phyloP scores from a whole-genome alignment of 2,329 filamentous ascomycete species.

The Rutstroemia sp. region DNA sequence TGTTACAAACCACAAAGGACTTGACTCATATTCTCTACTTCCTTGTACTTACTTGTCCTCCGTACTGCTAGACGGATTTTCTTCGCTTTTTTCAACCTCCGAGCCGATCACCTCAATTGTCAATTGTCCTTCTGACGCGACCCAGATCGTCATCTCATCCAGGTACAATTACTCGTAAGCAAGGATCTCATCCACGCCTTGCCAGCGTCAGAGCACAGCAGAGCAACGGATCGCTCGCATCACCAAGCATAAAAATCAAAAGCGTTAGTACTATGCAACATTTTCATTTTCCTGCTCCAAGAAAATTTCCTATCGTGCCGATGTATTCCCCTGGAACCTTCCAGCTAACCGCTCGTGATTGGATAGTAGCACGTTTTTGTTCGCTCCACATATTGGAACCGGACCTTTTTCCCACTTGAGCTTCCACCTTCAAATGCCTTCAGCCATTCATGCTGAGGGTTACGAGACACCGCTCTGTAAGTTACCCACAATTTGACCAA shows the following conservation, averaged over 20 bases:
- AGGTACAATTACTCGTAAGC: not conserved
- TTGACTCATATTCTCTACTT: no score
- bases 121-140: no score
- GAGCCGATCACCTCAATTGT: no score
- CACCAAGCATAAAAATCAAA: not conserved
- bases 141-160: no score
- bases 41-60: no score
- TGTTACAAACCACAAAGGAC: no score
- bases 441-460: conserved; percentile 6
- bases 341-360: not conserved
- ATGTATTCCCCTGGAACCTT: conserved; percentile 1
- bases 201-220: not conserved
- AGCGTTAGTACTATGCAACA: not conserved
- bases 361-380: not conserved
- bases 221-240: not conserved
- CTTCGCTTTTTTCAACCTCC: no score
- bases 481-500: conserved; percentile 1
- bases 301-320: not conserved
- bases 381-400: not conserved
- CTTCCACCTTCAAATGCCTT: conserved; percentile 7
- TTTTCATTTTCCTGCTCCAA: not conserved
- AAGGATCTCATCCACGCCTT: not conserved
- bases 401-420: not conserved
- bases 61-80: no score
- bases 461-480: conserved; percentile 6